A percentile compares a stretch with the other conserved stretches of the same genome.
phyloP scores from a whole-genome alignment of 2,329 filamentous ascomycete genomes.

The Neoascochyta sp. region DNA sequence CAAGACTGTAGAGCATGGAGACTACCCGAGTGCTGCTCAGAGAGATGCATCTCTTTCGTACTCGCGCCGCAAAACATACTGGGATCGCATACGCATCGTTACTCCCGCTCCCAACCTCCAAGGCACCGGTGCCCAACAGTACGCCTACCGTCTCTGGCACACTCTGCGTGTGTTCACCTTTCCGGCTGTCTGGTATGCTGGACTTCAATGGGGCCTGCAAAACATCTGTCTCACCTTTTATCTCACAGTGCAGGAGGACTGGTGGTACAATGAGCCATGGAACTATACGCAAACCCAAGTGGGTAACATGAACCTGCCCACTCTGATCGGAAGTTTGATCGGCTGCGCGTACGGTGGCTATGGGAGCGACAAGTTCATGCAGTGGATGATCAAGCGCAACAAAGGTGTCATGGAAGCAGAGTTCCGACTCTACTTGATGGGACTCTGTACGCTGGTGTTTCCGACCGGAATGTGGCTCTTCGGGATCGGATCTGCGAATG shows the following conservation, averaged over 20 bases:
- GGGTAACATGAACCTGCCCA: constrained; percentile 58
- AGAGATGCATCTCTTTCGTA: constrained; percentile 13
- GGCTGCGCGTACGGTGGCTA: constrained; percentile 58
- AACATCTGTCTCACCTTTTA: constrained; percentile 61
- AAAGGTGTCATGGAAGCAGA: constrained; percentile 55
- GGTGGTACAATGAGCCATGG: constrained; percentile 53
- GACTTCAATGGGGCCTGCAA: constrained; percentile 58
- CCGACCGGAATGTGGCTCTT: constrained; percentile 53
- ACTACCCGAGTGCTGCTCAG: constrained; percentile 4
- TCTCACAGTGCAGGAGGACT: constrained; percentile 55
- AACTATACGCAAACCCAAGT: constrained; percentile 53
- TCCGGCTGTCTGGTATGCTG: constrained; percentile 56
- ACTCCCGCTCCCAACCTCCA: constrained; percentile 54
- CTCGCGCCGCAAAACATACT: constrained; percentile 47
- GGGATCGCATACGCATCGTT: constrained; percentile 54
- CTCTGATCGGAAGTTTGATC: constrained; percentile 52
- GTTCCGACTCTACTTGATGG: constrained; percentile 52
- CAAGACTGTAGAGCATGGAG: constrained; percentile 3
- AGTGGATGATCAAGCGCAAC: constrained; percentile 54
- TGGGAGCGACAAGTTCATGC: constrained; percentile 54
- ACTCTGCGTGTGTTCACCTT: constrained; percentile 57
- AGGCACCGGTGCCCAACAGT: constrained; percentile 54
- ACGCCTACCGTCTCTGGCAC: constrained; percentile 51
- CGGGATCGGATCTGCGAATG: constrained; percentile 50
- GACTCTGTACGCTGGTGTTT: constrained; percentile 49